Evolutionary conservation across 495 filamentous ascomycete species (phyloP), one percentile per base, ranked within the genome.

Genomic region (Aspergillus homomorphus): DNA sequence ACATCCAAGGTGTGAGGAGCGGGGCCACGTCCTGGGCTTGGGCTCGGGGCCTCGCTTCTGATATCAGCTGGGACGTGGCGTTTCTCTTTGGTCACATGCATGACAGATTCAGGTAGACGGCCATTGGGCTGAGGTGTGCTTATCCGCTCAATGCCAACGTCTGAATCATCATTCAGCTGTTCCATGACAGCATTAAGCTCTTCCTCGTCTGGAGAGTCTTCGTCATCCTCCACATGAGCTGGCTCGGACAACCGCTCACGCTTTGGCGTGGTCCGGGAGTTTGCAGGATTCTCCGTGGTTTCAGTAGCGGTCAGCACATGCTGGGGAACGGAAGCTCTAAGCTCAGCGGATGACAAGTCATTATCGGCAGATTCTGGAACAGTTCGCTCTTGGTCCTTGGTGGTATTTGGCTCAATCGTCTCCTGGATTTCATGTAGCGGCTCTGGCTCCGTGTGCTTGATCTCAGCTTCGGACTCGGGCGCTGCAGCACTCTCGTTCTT

Each of bases 151-250:
- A 91, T 81, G 9, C 89, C 88, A 66, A 88, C 79, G 56, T 87
- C 83, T 0, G 87, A 87, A 57, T 88, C 86, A 28, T 78, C 82
- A 66, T 91, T 87, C 52, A 96, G 79, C 49, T 91, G 87, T 18
- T 86, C 85, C 89, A 96, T 94, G 53, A 96, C 79, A 23, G 84
- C 89, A 70, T 96, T 90, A 61, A 95, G 86, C 67, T 95, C 90
- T 55, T 87, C 85, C 59, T 89, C 87, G 44, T 88, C 85, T 21
- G 83, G 84, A 0, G 76, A 77, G 19, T 73, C 74, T 5, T 68
- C 59, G 10, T 57, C 72, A 20, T 71, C 67, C 30, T 69, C 66
- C n/a, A 50, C 38, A 28, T 55, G 43, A 42, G 21, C 48, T 16
- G 38, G 46, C 19, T 64, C 61, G 43, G 60, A 42, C 15, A 63